Evolutionary conservation across 169 alveolate species (phyloP).

Genomic region (Perkinsus chesapeaki): DNA sequence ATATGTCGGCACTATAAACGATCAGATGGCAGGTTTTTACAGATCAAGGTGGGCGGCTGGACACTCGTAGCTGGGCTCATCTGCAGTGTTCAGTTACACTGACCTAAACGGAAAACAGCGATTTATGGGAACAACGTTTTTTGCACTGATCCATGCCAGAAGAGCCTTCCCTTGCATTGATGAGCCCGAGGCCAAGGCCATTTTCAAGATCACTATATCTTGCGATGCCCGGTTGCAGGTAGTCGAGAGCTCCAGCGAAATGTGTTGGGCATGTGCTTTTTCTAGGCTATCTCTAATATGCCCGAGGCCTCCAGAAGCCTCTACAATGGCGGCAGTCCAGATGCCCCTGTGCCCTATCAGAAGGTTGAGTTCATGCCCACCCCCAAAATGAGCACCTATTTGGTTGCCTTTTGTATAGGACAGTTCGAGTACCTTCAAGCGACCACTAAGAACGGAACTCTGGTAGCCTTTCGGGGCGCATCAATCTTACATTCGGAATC

Average conservation of each 20-base stretch:
- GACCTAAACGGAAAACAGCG: neutral
- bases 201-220: neutral
- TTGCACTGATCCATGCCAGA: constrained; percentile 21
- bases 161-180: constrained; percentile 31
- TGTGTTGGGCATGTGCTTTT: neutral
- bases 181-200: constrained; percentile 24
- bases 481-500: no score
- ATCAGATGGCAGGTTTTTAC: constrained; percentile 31
- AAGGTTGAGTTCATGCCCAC: neutral
- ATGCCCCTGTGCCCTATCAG: neutral
- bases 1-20: neutral
- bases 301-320: neutral
- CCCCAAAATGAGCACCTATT: constrained; percentile 20
- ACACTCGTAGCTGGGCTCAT: neutral
- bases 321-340: neutral
- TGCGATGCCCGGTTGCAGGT: neutral
- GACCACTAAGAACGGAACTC: constrained; percentile 2
- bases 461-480: neutral
- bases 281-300: neutral
- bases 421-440: constrained; percentile 23
- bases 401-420: constrained; percentile 25
- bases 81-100: constrained; percentile 6
- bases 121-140: neutral
- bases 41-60: constrained; percentile 20
- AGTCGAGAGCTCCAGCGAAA: neutral